A percentile compares a stretch with the other conserved stretches of the same genome.
These are phyloP conservation scores for Tuber umbilicatum DNA, from an alignment of 495 filamentous ascomycete genomes.

Conservation along the genomic window DNA sequence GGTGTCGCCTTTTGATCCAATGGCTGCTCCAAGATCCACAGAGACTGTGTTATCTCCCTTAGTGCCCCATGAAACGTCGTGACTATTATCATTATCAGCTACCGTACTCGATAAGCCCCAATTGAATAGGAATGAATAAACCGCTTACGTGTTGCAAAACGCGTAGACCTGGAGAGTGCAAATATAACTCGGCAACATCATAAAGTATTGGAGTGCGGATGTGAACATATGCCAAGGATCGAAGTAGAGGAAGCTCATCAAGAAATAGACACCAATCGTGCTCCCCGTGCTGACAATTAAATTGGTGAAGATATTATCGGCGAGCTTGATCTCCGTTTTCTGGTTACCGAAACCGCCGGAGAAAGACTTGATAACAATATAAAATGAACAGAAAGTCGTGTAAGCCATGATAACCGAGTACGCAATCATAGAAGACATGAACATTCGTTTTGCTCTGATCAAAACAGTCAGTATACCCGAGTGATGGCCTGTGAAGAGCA, in stretches of 20 bases:
- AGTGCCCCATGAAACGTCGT: constrained; percentile 98
- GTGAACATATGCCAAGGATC: constrained; percentile 99
- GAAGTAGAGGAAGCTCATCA: constrained; percentile 91
- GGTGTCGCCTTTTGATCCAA: constrained; percentile 60
- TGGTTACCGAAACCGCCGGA: constrained; percentile 46
- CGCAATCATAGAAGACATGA: constrained; percentile 74
- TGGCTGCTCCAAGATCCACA: constrained; percentile 82
- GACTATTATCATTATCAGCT: constrained; percentile 38
- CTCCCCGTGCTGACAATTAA: constrained; percentile 82
- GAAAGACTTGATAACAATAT: constrained; percentile 76
- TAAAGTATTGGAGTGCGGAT: constrained; percentile 83
- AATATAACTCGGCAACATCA: constrained; percentile 85
- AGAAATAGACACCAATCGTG: constrained; percentile 90
- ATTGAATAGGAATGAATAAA: not conserved
- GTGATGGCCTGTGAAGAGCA: not conserved
- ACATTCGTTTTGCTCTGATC: constrained; percentile 73
- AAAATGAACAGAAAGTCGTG: constrained; percentile 79
- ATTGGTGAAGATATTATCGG: constrained; percentile 87
- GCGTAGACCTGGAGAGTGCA: constrained; percentile 97
- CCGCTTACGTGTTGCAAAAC: constrained; percentile 77
- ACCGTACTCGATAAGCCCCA: not conserved
- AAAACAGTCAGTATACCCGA: constrained; percentile 11
- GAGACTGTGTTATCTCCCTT: constrained; percentile 95
- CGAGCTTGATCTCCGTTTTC: constrained; percentile 50
- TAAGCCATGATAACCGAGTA: constrained; percentile 95